Conservation (phyloP, 192 early-diverging fungal genomes). For the Dimargaris xerosporica region DNA sequence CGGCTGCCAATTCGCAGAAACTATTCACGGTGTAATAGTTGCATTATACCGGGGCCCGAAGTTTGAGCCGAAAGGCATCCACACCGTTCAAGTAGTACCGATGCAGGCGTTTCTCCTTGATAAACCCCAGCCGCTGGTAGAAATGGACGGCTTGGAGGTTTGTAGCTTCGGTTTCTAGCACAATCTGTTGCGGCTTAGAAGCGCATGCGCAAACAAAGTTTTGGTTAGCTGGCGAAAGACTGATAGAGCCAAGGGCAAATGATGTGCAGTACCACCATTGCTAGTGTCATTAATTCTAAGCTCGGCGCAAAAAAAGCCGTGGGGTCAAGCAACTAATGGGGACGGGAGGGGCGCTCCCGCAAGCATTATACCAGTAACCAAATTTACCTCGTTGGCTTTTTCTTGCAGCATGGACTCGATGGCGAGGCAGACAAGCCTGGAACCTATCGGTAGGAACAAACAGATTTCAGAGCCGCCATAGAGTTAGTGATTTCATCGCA, state of each 20-base stretch:
- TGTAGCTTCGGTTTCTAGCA: constrained; percentile 80
- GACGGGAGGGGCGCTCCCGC: neutral
- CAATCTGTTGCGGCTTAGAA: constrained; percentile 29
- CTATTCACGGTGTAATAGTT: too few relatives aligned
- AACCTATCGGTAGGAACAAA: constrained; percentile 18
- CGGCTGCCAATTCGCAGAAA: too few relatives aligned
- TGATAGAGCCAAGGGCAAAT: neutral
- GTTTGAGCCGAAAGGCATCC: constrained; percentile 75
- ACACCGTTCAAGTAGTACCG: constrained; percentile 89
- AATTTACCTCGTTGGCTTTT: constrained; percentile 65
- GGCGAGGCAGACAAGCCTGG: constrained; percentile 52
- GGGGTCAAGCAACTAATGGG: neutral
- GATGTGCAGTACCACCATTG: neutral
- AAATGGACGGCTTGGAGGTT: constrained; percentile 71
- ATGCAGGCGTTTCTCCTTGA: constrained; percentile 78
- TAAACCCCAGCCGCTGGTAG: constrained; percentile 84
- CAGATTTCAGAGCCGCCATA: neutral
- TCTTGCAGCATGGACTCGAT: constrained; percentile 56
- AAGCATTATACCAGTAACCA: neutral
- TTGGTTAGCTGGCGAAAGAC: neutral
- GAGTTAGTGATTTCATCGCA: neutral
- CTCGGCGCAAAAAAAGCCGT: neutral
- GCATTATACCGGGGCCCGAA: constrained; percentile 20
- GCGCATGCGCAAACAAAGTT: neutral
- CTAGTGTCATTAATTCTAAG: neutral